A percentile compares a stretch with the other conserved stretches of the same genome.
Conservation (phyloP, 2,329 filamentous ascomycete species). For the Penicillium aurantiogriseum region DNA sequence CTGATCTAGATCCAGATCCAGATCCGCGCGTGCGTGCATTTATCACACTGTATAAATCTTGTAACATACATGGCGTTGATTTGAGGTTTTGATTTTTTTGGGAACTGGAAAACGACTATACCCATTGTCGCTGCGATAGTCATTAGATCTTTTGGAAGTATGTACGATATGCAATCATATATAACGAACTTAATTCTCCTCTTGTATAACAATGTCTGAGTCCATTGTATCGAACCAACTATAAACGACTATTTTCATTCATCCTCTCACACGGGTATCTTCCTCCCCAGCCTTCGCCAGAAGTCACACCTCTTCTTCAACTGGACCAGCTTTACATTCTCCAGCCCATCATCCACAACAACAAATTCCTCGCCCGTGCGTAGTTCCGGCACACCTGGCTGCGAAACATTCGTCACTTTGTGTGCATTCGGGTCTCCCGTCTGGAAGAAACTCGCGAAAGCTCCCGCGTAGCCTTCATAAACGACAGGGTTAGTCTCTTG, state of each 20-base stretch:
- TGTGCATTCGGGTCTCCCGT: constrained; percentile 58
- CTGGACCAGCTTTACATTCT: constrained; percentile 36
- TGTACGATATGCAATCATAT: constrained; percentile 14
- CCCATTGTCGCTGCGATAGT: constrained; percentile 11
- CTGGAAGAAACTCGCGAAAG: constrained; percentile 60
- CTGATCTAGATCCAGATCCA: constrained; percentile 55
- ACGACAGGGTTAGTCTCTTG: constrained; percentile 54
- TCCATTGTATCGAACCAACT: neutral
- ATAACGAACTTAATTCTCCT: constrained; percentile 9
- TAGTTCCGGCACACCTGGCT: constrained; percentile 47
- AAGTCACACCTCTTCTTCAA: constrained; percentile 54
- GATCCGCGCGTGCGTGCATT: constrained; percentile 1
- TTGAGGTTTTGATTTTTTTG: constrained; percentile 9
- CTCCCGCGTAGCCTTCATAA: constrained; percentile 58
- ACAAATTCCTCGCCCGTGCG: constrained; percentile 51
- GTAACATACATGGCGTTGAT: constrained; percentile 23
- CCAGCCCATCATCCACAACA: constrained; percentile 48
- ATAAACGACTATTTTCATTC: neutral
- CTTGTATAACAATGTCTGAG: neutral
- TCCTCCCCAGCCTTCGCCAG: constrained; percentile 50
- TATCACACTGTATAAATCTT: constrained; percentile 15
- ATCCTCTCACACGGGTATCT: constrained; percentile 46
- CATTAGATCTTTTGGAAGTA: constrained; percentile 10
- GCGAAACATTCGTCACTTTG: constrained; percentile 50
- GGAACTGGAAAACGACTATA: constrained; percentile 15